Percentiles rank a stretch among this genome's conserved stretches.
phyloP scores from a whole-genome alignment of 202 grass and related monocot genomes.

The Digitaria exilis region DNA sequence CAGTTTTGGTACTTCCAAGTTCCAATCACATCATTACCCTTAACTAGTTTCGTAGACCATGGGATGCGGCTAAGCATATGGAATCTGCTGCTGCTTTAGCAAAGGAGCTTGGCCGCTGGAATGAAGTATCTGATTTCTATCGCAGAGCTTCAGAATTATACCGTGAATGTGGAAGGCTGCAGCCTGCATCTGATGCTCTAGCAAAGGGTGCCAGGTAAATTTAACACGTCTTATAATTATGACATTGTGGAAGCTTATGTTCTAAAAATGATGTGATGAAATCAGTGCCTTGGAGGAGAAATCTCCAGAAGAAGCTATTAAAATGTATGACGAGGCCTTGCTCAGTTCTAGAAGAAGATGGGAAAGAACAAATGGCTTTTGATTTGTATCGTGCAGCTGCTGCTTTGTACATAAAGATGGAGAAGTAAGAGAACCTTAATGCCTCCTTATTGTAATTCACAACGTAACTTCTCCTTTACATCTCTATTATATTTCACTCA shows the following conservation, averaged over 20 bases:
- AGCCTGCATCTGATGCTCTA: constrained; percentile 96
- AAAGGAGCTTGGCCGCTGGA: constrained; percentile 87
- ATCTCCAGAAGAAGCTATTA: constrained; percentile 78
- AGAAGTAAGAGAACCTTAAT: constrained; percentile 65
- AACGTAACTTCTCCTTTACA: neutral
- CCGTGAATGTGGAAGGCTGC: constrained; percentile 83
- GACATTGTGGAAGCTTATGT: constrained; percentile 4
- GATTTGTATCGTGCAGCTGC: constrained; percentile 82
- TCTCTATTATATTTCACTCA: neutral
- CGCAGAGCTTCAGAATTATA: constrained; percentile 93
- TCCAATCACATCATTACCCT: constrained; percentile 35
- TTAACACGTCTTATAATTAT: neutral
- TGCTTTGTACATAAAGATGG: constrained; percentile 74
- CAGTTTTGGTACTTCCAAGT: neutral
- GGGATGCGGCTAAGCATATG: constrained; percentile 99
- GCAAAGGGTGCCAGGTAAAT: constrained; percentile 91
- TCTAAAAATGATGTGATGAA: constrained; percentile 34
- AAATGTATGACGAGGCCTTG: constrained; percentile 89
- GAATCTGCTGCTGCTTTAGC: constrained; percentile 93
- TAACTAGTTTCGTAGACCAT: constrained; percentile 69
- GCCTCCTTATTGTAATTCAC: constrained; percentile 22
- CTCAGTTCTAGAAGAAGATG: constrained; percentile 86
- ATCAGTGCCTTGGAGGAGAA: constrained; percentile 88
- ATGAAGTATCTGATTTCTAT: constrained; percentile 84
- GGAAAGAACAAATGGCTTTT: constrained; percentile 98